Percentiles rank a stretch among this genome's conserved stretches.
Conservation (phyloP, 2,329 filamentous ascomycete species). For the Acrodontium crateriforme region DNA sequence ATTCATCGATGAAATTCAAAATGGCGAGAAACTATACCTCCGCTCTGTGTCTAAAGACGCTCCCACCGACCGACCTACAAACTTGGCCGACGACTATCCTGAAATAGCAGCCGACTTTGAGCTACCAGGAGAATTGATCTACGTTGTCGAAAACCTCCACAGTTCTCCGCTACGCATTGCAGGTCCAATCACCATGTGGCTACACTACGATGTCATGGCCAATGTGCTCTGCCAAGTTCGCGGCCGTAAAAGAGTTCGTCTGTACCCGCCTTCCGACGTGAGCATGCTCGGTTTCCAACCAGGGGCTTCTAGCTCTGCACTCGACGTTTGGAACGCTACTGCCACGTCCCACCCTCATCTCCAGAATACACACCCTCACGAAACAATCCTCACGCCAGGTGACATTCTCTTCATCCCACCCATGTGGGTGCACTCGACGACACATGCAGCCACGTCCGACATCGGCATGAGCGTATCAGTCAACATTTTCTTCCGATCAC, state of each 20-base stretch:
- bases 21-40: constrained; percentile 57
- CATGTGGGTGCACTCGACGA: constrained; percentile 74
- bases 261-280: constrained; percentile 70
- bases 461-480: constrained; percentile 55
- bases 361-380: constrained; percentile 45
- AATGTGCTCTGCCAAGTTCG: constrained; percentile 71
- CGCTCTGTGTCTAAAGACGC: constrained; percentile 58
- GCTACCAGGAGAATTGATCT: constrained; percentile 47
- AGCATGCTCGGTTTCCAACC: constrained; percentile 54
- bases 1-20: constrained; percentile 48
- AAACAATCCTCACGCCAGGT: constrained; percentile 52
- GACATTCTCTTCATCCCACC: constrained; percentile 72
- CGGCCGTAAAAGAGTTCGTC: constrained; percentile 57
- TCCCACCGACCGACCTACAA: constrained; percentile 56
- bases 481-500: constrained; percentile 75
- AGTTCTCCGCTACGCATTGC: constrained; percentile 71
- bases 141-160: constrained; percentile 50
- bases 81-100: constrained; percentile 58
- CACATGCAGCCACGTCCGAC: constrained; percentile 45
- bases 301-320: constrained; percentile 65
- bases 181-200: constrained; percentile 72
- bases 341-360: constrained; percentile 10
- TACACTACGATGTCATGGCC: constrained; percentile 84
- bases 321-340: constrained; percentile 49
- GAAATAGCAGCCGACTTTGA: constrained; percentile 53